Evolutionary conservation across 192 early-diverging fungal species (phyloP).

Genomic region (Spizellomyces sp.): DNA sequence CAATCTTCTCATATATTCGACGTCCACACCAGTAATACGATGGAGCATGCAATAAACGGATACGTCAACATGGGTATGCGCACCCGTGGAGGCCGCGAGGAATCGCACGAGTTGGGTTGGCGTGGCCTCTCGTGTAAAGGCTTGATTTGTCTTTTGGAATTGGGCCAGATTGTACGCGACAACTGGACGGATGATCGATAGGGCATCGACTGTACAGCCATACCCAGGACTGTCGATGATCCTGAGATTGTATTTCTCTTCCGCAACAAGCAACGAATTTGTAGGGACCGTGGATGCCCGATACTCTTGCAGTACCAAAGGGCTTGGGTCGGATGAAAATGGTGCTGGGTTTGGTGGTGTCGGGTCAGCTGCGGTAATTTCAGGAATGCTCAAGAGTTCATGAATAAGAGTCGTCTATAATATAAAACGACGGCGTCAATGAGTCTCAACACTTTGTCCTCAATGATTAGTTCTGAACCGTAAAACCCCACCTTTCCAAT

Average conservation of each 20-base stretch:
- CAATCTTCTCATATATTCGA: slow-evolving; percentile 69
- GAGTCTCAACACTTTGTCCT: not conserved
- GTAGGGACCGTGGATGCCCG: slow-evolving; percentile 15
- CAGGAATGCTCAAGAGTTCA: slow-evolving; percentile 25
- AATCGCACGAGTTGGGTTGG: slow-evolving; percentile 22
- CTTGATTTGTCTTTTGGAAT: slow-evolving; percentile 30
- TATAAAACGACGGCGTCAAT: not conserved
- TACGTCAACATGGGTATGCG: slow-evolving; percentile 44
- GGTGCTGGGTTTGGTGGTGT: slow-evolving; percentile 8
- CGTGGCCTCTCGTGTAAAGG: slow-evolving; percentile 26
- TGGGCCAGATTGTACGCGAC: slow-evolving; percentile 31
- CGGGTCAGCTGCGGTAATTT: slow-evolving; percentile 25
- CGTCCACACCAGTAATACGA: slow-evolving; percentile 65
- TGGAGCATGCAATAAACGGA: slow-evolving; percentile 50
- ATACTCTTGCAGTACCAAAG: slow-evolving; percentile 16
- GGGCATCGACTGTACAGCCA: slow-evolving; percentile 36
- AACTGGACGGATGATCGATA: slow-evolving; percentile 39
- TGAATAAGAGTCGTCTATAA: slow-evolving; percentile 38
- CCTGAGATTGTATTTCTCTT: slow-evolving; percentile 35
- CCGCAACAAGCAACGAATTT: slow-evolving; percentile 9
- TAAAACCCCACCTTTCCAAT: slow-evolving; percentile 45
- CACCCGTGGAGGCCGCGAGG: slow-evolving; percentile 32
- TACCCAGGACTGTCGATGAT: slow-evolving; percentile 50
- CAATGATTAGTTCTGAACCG: not conserved
- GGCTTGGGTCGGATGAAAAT: slow-evolving; percentile 4